These are phyloP conservation scores for Dactylellina parvicollis DNA, from an alignment of 2,329 filamentous ascomycete species.

Conservation along the genomic window DNA sequence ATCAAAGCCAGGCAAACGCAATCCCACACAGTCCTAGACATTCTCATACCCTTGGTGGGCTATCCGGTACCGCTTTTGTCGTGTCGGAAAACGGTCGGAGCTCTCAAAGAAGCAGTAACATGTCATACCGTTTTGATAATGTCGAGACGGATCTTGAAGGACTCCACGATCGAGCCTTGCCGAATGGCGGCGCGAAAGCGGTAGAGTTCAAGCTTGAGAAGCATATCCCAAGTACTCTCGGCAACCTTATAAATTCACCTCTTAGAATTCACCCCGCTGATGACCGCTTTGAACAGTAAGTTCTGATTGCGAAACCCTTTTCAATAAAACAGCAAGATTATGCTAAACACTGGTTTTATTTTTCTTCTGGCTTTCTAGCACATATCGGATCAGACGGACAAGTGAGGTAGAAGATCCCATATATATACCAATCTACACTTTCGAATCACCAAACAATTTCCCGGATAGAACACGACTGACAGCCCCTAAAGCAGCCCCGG, in stretches of 20 bases:
- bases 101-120: neutral
- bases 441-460: slow-evolving; percentile 47
- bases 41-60: too few species aligned
- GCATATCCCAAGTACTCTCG: slow-evolving; percentile 10
- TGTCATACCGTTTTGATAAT: slow-evolving; percentile 15
- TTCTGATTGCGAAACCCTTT: neutral
- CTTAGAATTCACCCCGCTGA: slow-evolving; percentile 44
- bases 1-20: neutral
- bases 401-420: slow-evolving; percentile 35
- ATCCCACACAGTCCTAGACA: too few species aligned
- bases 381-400: slow-evolving; percentile 38
- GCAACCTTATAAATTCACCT: neutral
- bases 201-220: neutral
- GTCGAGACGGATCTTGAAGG: neutral
- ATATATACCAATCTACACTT: slow-evolving; percentile 40
- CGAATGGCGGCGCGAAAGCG: neutral
- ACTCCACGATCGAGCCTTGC: neutral
- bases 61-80: slow-evolving; percentile 27
- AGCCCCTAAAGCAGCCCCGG: slow-evolving; percentile 25
- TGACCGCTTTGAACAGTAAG: slow-evolving; percentile 49
- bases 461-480: slow-evolving; percentile 38
- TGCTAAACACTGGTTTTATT: too few species aligned
- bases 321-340: too few species aligned
- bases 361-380: slow-evolving; percentile 4
- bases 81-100: slow-evolving; percentile 15